Percentiles rank a stretch among this genome's conserved stretches.
phyloP scores from a whole-genome alignment of 306 rosid genomes.

The Glycine soja region DNA sequence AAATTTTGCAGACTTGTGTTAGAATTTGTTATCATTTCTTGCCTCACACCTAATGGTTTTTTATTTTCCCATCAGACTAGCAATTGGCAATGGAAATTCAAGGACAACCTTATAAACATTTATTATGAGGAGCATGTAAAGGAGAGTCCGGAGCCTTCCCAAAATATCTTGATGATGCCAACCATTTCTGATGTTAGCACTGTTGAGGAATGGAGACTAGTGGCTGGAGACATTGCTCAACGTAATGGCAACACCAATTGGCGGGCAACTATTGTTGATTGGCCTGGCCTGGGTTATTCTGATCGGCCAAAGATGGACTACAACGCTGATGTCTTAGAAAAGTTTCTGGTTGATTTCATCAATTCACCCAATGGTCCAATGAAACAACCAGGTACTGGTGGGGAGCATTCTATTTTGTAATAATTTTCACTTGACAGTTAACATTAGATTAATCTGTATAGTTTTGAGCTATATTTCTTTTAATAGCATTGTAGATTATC shows the following conservation, averaged over 20 bases:
- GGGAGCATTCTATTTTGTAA: conserved; percentile 12
- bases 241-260: conserved; percentile 69
- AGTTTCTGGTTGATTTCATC: conserved; percentile 83
- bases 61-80: conserved; percentile 61
- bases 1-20: neutral
- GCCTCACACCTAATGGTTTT: conserved; percentile 30
- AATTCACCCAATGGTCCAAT: conserved; percentile 79
- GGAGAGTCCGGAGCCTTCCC: conserved; percentile 63
- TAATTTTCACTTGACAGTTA: neutral
- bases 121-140: conserved; percentile 87
- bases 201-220: conserved; percentile 95
- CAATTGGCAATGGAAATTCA: conserved; percentile 93
- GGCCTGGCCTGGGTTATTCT: conserved; percentile 97
- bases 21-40: conserved; percentile 11
- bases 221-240: conserved; percentile 75
- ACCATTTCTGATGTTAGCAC: conserved; percentile 97
- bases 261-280: conserved; percentile 89
- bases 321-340: conserved; percentile 81
- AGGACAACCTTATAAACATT: conserved; percentile 67
- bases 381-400: conserved; percentile 64
- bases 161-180: conserved; percentile 84
- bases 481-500: conserved; percentile 16
- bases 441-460: neutral
- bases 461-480: conserved; percentile 27
- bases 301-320: conserved; percentile 93